These are phyloP conservation scores for Triticum timopheevii DNA, from an alignment of 176 grass and related monocot genomes.

Conservation along the genomic window DNA sequence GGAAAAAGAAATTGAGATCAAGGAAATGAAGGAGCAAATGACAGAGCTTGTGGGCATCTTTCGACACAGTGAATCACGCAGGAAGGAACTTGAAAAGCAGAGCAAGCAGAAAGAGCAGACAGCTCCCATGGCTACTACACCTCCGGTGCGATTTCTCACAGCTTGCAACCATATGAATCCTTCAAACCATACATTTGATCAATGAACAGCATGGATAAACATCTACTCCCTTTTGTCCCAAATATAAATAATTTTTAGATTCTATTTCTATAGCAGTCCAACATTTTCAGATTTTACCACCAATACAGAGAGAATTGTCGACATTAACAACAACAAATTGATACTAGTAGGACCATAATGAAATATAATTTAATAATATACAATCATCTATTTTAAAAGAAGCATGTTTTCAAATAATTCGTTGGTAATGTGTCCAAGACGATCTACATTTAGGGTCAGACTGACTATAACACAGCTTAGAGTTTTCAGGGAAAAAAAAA, in stretches of 20 bases:
- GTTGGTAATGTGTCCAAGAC: background rate
- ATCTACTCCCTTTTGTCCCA: background rate
- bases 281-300: background rate
- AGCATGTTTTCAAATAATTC: background rate
- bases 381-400: background rate
- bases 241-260: background rate
- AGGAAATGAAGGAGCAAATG: constrained; percentile 95
- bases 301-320: background rate
- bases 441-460: background rate
- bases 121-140: constrained; percentile 50
- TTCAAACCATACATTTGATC: background rate
- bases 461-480: background rate
- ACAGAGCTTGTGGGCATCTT: constrained; percentile 87
- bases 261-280: background rate
- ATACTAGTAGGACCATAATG: background rate
- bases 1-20: constrained; percentile 83
- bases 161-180: background rate
- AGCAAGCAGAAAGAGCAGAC: constrained; percentile 74
- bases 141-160: constrained; percentile 56
- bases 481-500: background rate
- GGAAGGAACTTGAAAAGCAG: constrained; percentile 87
- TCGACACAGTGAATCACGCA: constrained; percentile 72
- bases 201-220: background rate
- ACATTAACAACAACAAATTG: background rate
- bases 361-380: background rate